These are phyloP conservation scores for Alternaria consortialis DNA, from an alignment of 2,329 filamentous ascomycete species.

Conservation along the genomic window DNA sequence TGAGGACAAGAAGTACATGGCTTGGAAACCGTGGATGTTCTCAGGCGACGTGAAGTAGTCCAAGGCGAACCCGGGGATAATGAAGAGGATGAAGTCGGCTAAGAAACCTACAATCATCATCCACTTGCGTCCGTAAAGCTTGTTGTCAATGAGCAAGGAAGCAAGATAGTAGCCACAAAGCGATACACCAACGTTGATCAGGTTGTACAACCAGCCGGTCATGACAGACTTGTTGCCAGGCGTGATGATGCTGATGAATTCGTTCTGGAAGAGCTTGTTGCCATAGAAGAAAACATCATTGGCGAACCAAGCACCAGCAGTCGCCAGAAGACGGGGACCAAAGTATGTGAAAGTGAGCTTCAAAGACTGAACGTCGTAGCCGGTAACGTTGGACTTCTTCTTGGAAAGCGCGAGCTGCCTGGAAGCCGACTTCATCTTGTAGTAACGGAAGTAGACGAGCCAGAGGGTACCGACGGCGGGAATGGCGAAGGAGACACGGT, in stretches of 20 bases:
- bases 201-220: conserved; percentile 89
- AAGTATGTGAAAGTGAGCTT: conserved; percentile 82
- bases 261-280: conserved; percentile 94
- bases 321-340: conserved; percentile 84
- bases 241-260: conserved; percentile 87
- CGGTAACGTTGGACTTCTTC: conserved; percentile 85
- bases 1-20: conserved; percentile 97
- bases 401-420: conserved; percentile 84
- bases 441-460: conserved; percentile 95
- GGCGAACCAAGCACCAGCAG: conserved; percentile 89
- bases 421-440: conserved; percentile 89
- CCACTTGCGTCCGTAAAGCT: conserved; percentile 93
- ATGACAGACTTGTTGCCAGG: conserved; percentile 75
- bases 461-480: conserved; percentile 90
- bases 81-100: conserved; percentile 91
- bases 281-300: conserved; percentile 99
- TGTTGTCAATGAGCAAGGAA: conserved; percentile 90
- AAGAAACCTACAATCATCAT: conserved; percentile 97
- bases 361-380: conserved; percentile 89
- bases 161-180: conserved; percentile 90
- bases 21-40: conserved; percentile 88
- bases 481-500: conserved; percentile 90
- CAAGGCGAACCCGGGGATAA: conserved; percentile 89
- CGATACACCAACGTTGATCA: conserved; percentile 88
- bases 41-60: conserved; percentile 77